A percentile compares a stretch with the other conserved stretches of the same genome.
phyloP scores from a whole-genome alignment of 139 green algal genomes.

The Chlamydomonas sphaeroides region DNA sequence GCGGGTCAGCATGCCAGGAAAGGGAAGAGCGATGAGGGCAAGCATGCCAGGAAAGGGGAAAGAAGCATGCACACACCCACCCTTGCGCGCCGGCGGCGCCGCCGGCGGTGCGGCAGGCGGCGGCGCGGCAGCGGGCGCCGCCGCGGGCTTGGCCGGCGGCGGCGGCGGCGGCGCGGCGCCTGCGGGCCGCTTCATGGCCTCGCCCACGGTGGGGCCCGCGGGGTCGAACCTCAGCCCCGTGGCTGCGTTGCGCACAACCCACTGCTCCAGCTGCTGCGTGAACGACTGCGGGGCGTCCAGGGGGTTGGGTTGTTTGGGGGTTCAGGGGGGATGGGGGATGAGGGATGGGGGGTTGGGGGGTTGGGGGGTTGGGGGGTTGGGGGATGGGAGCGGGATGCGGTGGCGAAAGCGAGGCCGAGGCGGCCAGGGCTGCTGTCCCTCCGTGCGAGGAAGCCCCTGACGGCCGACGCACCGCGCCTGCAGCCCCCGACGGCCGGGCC shows the following conservation, averaged over 20 bases:
- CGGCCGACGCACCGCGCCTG: too few relatives aligned
- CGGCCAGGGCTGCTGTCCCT: too few relatives aligned
- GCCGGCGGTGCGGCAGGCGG: neutral
- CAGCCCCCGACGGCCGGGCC: too few relatives aligned
- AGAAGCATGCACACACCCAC: neutral
- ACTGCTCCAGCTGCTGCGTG: constrained; percentile 25
- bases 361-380: neutral
- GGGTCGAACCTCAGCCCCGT: constrained; percentile 18
- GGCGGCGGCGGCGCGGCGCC: neutral
- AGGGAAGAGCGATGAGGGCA: too few relatives aligned
- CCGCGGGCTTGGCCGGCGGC: neutral
- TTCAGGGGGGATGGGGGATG: neutral
- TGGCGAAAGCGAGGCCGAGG: too few relatives aligned
- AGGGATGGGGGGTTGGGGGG: too few relatives aligned
- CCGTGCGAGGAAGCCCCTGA: too few relatives aligned
- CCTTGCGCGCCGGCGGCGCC: neutral
- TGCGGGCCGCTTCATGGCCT: neutral
- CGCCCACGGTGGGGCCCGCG: constrained; percentile 1
- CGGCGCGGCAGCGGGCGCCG: too few relatives aligned
- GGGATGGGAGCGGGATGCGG: neutral
- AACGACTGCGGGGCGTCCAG: constrained; percentile 47
- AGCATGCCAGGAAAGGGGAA: too few relatives aligned
- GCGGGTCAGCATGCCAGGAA: too few relatives aligned
- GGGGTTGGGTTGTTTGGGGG: too few relatives aligned
- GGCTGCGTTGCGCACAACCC: constrained; percentile 11